Percentiles rank a stretch among this genome's conserved stretches.
Conservation (phyloP, 331 rosid genomes). For the Phaseolus coccineus region DNA sequence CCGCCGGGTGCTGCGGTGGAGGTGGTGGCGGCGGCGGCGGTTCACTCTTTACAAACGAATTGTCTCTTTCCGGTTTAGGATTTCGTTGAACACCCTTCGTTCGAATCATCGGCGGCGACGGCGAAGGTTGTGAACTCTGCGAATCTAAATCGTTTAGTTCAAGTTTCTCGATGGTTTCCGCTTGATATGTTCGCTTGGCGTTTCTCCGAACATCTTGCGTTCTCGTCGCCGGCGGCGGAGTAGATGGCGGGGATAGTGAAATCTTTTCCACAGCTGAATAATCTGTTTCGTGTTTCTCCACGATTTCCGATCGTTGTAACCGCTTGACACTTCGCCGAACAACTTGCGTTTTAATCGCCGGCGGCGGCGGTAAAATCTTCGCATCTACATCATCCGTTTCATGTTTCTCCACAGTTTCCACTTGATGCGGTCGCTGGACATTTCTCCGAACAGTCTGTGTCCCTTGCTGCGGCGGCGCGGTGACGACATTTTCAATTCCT, state of each 20-base stretch:
- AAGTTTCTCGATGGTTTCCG: background rate
- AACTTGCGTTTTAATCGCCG: background rate
- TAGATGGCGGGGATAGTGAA: background rate
- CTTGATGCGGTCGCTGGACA: conserved; percentile 42
- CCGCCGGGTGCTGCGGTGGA: conserved; percentile 34
- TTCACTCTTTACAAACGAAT: conserved; percentile 20
- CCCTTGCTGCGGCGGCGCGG: background rate
- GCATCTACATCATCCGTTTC: background rate
- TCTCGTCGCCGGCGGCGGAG: background rate
- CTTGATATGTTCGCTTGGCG: background rate
- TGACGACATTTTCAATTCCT: background rate
- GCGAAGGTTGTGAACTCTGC: background rate
- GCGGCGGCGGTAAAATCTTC: background rate
- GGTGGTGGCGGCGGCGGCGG: conserved; percentile 36
- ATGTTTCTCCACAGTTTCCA: background rate
- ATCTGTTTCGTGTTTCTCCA: background rate
- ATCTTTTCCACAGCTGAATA: background rate
- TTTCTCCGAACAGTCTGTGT: conserved; percentile 21
- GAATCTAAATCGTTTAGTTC: background rate
- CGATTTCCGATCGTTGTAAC: background rate
- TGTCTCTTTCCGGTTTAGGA: conserved; percentile 18
- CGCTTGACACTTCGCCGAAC: background rate
- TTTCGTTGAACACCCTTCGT: conserved; percentile 42
- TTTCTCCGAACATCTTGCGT: background rate
- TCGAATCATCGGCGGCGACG: background rate